Evolutionary conservation across 2,329 filamentous ascomycete genomes (phyloP), one percentile per base, ranked within the genome.

Genomic region (Botrytis galanthina): DNA sequence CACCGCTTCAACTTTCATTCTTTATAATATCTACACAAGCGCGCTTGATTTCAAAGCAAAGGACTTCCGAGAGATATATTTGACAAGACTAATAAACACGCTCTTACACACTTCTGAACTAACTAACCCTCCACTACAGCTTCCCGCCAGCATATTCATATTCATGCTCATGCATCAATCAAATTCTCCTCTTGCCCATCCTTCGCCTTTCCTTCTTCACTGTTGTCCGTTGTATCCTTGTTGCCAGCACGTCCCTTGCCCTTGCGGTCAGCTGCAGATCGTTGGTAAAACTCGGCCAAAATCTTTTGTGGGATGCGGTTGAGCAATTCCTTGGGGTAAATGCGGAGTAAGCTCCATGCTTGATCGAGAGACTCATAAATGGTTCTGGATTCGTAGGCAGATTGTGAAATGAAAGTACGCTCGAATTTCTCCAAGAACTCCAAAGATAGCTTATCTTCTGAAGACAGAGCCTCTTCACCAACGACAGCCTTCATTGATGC

Each of bases 361-460:
- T 97, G 89, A 80, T 99, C 97, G 75, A 99, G 89, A 63, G 94
- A 97, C 84, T 99, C 96, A 84, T 90, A 95, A 81, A 99, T 97
- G 76, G 88, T 91, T 80, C 96, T 92, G 77, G 92, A 92, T 85
- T 99, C 96, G 85, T 99, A 99, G 29, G 94, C 86, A 71, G 93
- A 93, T 84, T 99, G 96, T 76, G 88, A 87, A 83, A 99, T 97
- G 84, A 98, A 99, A 74, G 92, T 93, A 76, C 93, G 92, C 86
- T 99, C 96, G 82, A 99, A 99, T 85, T 98, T 98, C 82, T 98
- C 95, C 79, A 99, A 86, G 87, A 99, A 99, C 84, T 99, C 96
- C 54, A 99, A 89, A 14, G 95, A 97, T 74, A 98, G 90, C 87
- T 98, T 98, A 86, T 99, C 96, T 85, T 99, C 96, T 72, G 93